phyloP scores from a whole-genome alignment of 139 green algal genomes.

The Picochlorum sp. region DNA sequence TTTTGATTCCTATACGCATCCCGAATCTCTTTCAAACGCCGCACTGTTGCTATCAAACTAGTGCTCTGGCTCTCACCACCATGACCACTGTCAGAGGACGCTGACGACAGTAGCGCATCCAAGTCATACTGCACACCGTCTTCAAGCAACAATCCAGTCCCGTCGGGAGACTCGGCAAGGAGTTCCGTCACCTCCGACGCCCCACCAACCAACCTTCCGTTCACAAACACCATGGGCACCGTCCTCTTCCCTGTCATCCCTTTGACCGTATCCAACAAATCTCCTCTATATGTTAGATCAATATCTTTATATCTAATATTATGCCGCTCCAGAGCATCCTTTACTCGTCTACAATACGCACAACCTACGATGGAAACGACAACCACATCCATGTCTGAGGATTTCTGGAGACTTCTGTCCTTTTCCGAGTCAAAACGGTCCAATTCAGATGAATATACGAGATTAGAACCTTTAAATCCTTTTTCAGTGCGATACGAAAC shows the following conservation, averaged over 20 bases:
- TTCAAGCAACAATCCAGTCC: conserved; percentile 17
- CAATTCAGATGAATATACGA: too few species aligned
- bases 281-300: conserved; percentile 36
- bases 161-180: conserved; percentile 27
- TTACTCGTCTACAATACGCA: conserved; percentile 68
- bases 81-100: neutral
- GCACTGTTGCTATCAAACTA: neutral
- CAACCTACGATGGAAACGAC: conserved; percentile 73
- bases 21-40: neutral
- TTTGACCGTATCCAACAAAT: conserved; percentile 43
- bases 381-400: conserved; percentile 31
- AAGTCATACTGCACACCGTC: conserved; percentile 4
- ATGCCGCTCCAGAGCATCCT: conserved; percentile 39
- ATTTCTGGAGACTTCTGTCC: too few species aligned
- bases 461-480: too few species aligned
- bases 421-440: too few species aligned
- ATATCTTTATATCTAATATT: conserved; percentile 51
- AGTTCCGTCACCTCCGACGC: conserved; percentile 32
- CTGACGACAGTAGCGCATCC: conserved; percentile 8
- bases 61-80: neutral
- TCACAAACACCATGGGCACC: conserved; percentile 80
- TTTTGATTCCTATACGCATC: neutral
- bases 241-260: conserved; percentile 50
- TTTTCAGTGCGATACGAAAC: too few species aligned
- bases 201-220: conserved; percentile 62